Base-by-base conservation (phyloP, 495 filamentous ascomycete genomes). In the Penicillium alfredii region DNA sequence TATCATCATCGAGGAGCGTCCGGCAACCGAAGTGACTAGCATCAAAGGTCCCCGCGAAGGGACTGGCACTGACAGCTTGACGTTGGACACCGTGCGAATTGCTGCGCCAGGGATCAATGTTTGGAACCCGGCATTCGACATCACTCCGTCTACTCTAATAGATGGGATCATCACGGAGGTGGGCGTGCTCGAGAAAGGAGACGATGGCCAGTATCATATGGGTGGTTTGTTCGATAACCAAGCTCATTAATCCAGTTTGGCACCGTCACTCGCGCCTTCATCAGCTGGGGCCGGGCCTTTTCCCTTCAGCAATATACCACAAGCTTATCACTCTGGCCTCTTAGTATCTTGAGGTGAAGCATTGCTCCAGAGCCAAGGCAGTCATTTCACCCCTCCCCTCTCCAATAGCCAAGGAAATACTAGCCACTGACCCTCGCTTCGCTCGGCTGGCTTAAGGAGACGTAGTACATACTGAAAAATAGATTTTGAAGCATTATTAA, bases 71-170 rank as follows among this genome's bases (percentile, higher is more conserved):
- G 62, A 59, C 16, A 78, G 7, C 69, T 79, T 61, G 38, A 68
- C 66, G 29, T 71, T 78, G n/a, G 78, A 76, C 21, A 78, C 80
- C 16, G 75, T 98, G 11, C 75, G 77, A 27, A 89, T 86, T 34
- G 92, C 90, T 6, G 84, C 94, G 18, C 72, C 81, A 44, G 74
- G 77, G 2, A 92, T 94, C 28, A 66, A 68, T 28, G 86, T 95
- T 13, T 98, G 90, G 86, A 98, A 98, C 52, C 92, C 93, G 17
- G 82, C 88, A 12, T 98, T 98, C 51, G 92, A 98, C 57, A 82
- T 98, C 17, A 97, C 92, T 2, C 90, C 92, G 0, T 68, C 80
- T 19, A 71, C 72, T 28, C 66, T 96, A 17, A 94, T 98, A 42
- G 93, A 97, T 65, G 89, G 82, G 5, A 84, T 98, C 46, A 83